These are phyloP conservation scores for Pseudogymnoascus sp. DNA, from an alignment of 2,329 filamentous ascomycete species.

Conservation along the genomic window DNA sequence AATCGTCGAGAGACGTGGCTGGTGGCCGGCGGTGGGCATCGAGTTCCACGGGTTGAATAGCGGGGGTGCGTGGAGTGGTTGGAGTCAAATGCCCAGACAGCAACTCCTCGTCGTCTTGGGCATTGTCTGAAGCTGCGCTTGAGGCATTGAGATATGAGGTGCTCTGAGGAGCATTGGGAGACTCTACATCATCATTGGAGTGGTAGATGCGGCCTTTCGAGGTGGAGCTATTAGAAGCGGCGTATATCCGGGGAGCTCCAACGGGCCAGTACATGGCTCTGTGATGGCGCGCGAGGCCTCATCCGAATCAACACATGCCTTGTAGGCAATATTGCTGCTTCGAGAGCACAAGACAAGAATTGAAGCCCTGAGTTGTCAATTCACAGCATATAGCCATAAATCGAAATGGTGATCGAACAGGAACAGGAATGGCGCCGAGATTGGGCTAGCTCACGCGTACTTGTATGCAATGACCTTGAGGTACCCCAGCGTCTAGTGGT, in stretches of 20 bases:
- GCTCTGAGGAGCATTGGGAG: conserved; percentile 30
- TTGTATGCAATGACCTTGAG: conserved; percentile 2
- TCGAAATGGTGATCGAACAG: neutral
- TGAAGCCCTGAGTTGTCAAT: neutral
- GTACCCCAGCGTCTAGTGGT: neutral
- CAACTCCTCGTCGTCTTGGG: conserved; percentile 19
- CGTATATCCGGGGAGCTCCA: conserved; percentile 75
- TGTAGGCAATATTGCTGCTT: conserved; percentile 18
- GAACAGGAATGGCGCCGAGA: neutral
- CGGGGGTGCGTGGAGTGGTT: conserved; percentile 46
- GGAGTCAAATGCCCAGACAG: conserved; percentile 19
- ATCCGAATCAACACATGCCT: conserved; percentile 29
- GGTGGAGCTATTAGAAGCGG: conserved; percentile 59
- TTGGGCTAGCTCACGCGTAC: conserved; percentile 3
- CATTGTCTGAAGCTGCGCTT: conserved; percentile 20
- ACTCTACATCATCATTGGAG: conserved; percentile 52
- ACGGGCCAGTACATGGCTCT: conserved; percentile 82
- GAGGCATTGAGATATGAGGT: conserved; percentile 24
- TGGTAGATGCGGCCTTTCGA: conserved; percentile 42
- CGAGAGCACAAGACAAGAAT: conserved; percentile 5
- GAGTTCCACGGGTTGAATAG: conserved; percentile 51
- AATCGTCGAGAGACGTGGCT: conserved; percentile 14
- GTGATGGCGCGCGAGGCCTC: conserved; percentile 25
- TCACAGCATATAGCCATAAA: conserved; percentile 3
- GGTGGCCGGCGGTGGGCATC: conserved; percentile 31